Base-by-base conservation (phyloP, 164 flowering plant species). In the Santalum album region DNA sequence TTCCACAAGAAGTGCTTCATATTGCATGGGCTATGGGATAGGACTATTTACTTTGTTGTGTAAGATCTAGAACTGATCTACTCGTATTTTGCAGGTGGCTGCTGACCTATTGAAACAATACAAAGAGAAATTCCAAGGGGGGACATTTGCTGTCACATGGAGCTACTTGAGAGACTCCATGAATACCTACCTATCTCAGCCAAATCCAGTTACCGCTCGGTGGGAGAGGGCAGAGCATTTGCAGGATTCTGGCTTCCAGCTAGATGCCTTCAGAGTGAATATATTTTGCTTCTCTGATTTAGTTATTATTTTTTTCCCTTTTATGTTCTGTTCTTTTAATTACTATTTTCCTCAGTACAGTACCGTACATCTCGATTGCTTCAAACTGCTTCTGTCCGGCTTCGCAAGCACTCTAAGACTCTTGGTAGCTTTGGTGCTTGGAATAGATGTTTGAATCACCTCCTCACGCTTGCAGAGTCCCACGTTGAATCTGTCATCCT, bases 401-500 rank as follows among this genome's bases (percentile, higher is more conserved):
- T 88, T 10, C 77, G 67, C 51, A 88, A 92, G 74, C 98, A 92
- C 69, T 62, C 83, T 7, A 86, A 86, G 64, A 77, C 69, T 66
- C 94, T 88, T 42, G 98, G 98, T 6, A 44, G 75, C 58, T 92
- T 92, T 72, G 95, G 96, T 63, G 98, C 96, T 47, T 92, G 98
- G 98, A 92, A 92, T 69, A 75, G 98, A 76, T 92, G 98, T 71
- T 74, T 92, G 56, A 92, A 92, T 72, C 98, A 92, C 65, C 86
- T 92, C 22, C 67, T 92, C 55, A 92, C 86, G 9, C 90, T 92
- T 53, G 90, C 96, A 22, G 98, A 92, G 57, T 92, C 98, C 18
- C 98, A 92, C 61, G 80, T 92, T 63, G 98, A 88, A 71, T 67
- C 96, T 17, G 89, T 88, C 57, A 76, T 92, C 58, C 92, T 92